Evolutionary conservation across 2,329 filamentous ascomycete species (phyloP).

Genomic region (Fusarium liriodendri): DNA sequence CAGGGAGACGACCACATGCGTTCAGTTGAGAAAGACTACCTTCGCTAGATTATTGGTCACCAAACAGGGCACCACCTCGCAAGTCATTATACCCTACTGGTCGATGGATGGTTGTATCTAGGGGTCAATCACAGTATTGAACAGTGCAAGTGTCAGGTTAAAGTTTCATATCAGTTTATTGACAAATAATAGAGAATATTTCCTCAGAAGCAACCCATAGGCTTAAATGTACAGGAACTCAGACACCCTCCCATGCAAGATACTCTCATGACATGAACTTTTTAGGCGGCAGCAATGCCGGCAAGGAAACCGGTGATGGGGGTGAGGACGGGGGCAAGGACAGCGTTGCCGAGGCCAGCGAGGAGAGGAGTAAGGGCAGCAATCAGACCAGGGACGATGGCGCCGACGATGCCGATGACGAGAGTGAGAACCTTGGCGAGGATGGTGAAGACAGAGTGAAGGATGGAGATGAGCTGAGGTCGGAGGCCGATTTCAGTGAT

Average conservation of each 20-base stretch:
- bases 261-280: not conserved
- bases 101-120: not conserved
- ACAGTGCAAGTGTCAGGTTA: too few relatives aligned
- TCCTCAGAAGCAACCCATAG: slow-evolving; percentile 9
- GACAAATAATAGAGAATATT: not conserved
- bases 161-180: slow-evolving; percentile 4
- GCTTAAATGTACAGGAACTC: not conserved
- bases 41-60: not conserved
- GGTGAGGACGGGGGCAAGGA: slow-evolving; percentile 44
- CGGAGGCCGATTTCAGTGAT: slow-evolving; percentile 40
- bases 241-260: not conserved
- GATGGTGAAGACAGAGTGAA: slow-evolving; percentile 44
- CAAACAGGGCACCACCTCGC: not conserved
- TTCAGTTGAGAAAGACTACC: not conserved
- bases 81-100: not conserved
- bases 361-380: slow-evolving; percentile 44
- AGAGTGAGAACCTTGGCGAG: slow-evolving; percentile 40
- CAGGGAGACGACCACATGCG: not conserved
- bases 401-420: slow-evolving; percentile 38
- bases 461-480: slow-evolving; percentile 40
- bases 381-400: slow-evolving; percentile 41
- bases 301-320: slow-evolving; percentile 40
- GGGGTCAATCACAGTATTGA: not conserved
- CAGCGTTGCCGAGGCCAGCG: slow-evolving; percentile 35
- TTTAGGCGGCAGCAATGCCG: slow-evolving; percentile 22